Evolutionary conservation across 2,329 filamentous ascomycete species (phyloP).

Genomic region (Ciborinia camelliae): DNA sequence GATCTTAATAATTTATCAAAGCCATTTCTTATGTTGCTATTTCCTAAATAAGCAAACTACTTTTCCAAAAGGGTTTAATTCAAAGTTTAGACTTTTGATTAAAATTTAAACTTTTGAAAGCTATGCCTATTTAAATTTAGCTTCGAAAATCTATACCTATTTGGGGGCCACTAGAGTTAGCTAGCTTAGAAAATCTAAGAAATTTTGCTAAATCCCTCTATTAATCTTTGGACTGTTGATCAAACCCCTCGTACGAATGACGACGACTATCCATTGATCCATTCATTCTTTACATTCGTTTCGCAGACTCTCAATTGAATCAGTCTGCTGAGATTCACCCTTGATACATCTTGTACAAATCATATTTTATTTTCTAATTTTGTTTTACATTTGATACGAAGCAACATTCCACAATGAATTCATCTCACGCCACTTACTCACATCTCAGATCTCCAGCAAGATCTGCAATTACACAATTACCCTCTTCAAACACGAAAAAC

Average conservation of each 20-base stretch:
- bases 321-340: neutral
- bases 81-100: too few relatives aligned
- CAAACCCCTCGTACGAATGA: constrained; percentile 3
- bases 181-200: too few relatives aligned
- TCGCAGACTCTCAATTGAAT: neutral
- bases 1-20: too few relatives aligned
- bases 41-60: too few relatives aligned
- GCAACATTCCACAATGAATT: constrained; percentile 4
- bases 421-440: neutral
- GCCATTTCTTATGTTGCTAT: too few relatives aligned
- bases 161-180: too few relatives aligned
- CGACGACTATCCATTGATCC: too few relatives aligned
- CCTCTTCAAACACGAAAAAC: neutral
- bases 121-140: too few relatives aligned
- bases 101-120: too few relatives aligned
- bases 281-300: constrained; percentile 13
- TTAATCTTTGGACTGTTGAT: neutral
- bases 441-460: neutral
- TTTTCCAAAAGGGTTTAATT: too few relatives aligned
- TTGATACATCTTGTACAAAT: neutral
- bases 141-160: too few relatives aligned
- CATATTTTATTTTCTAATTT: neutral
- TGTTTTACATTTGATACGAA: neutral
- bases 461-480: neutral
- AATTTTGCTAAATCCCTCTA: too few relatives aligned